Percentiles rank a stretch among this genome's conserved stretches.
Conservation (phyloP, 257 asterid species). For the Galeopsis tetrahit region DNA sequence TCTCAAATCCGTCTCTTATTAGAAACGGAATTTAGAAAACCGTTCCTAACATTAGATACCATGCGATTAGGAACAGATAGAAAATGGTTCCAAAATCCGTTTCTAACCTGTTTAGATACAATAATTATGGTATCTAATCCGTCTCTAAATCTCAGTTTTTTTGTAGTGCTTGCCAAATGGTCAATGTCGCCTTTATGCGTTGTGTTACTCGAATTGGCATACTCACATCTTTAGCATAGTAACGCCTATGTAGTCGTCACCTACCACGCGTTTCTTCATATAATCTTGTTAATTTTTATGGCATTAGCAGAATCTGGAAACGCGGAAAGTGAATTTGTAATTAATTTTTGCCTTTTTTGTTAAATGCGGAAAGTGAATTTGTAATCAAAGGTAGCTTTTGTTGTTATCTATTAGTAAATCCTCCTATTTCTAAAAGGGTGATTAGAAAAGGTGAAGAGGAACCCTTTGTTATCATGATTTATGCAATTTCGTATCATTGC, state of each 20-base stretch:
- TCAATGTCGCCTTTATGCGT: background rate
- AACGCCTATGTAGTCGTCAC: background rate
- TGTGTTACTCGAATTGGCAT: background rate
- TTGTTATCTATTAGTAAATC: background rate
- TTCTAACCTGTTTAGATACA: too few relatives aligned
- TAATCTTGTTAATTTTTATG: background rate
- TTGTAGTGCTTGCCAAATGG: background rate
- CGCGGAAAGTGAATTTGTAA: background rate
- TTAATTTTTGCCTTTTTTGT: background rate
- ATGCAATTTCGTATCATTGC: background rate
- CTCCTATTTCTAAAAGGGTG: constrained; percentile 2
- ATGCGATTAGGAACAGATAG: too few relatives aligned
- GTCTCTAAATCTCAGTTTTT: too few relatives aligned
- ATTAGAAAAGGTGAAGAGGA: constrained; percentile 10
- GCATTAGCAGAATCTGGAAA: background rate
- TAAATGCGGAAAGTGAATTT: background rate
- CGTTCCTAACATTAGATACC: too few relatives aligned
- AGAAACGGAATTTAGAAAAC: too few relatives aligned
- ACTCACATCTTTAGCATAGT: background rate
- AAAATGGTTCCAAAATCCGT: too few relatives aligned
- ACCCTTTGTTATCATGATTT: constrained; percentile 14
- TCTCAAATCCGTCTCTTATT: too few relatives aligned
- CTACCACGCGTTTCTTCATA: constrained; percentile 1
- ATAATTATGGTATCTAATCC: too few relatives aligned
- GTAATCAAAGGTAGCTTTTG: background rate